These are phyloP conservation scores for Ceratocystis ficicola DNA, from an alignment of 2,329 filamentous ascomycete genomes.

Conservation along the genomic window DNA sequence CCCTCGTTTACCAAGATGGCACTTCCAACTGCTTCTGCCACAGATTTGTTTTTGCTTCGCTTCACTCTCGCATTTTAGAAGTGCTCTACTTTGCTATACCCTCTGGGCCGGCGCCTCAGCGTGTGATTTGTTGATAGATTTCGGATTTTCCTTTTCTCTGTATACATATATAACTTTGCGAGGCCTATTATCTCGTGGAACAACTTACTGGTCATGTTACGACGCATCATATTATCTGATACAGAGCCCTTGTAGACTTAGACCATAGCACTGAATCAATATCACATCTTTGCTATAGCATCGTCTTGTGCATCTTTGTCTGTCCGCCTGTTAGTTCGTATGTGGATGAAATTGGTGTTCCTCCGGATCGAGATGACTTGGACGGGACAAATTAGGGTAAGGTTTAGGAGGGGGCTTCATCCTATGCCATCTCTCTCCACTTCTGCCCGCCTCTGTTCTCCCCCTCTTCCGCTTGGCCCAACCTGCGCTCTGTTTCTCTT, in stretches of 20 bases:
- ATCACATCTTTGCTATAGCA: background rate
- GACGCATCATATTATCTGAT: background rate
- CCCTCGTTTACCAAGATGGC: no score
- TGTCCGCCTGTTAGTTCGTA: no score
- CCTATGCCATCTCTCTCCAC: background rate
- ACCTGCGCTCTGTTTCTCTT: background rate
- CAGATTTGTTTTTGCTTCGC: conserved; percentile 21
- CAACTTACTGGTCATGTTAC: background rate
- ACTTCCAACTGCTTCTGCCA: no score
- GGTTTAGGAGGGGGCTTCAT: no score
- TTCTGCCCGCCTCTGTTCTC: background rate
- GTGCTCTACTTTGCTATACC: conserved; percentile 2
- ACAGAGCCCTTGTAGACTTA: background rate
- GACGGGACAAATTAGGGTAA: background rate
- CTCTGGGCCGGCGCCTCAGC: background rate
- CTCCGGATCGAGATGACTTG: background rate
- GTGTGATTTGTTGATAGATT: conserved; percentile 12
- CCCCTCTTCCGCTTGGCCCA: conserved; percentile 2
- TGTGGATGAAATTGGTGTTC: background rate
- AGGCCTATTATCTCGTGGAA: background rate
- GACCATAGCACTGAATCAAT: conserved; percentile 2
- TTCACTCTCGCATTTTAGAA: conserved; percentile 20
- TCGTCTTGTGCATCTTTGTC: background rate
- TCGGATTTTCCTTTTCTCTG: background rate
- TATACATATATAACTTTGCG: background rate